Evolutionary conservation across 1,284 basidiomycete genomes (phyloP).

Genomic region (Omphalotus olearius): DNA sequence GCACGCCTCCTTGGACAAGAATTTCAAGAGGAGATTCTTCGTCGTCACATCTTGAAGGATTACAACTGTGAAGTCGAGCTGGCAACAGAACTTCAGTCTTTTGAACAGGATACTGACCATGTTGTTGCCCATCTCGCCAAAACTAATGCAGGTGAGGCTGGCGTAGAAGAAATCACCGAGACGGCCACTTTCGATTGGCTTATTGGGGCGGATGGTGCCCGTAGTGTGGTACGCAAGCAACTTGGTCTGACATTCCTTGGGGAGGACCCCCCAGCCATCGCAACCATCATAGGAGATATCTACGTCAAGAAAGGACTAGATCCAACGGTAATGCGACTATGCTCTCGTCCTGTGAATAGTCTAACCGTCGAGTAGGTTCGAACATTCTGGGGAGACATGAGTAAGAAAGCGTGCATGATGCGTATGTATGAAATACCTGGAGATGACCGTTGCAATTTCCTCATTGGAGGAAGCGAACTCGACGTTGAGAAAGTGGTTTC

Average conservation of each 20-base stretch:
- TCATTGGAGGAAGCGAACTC: slow-evolving; percentile 25
- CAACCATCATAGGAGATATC: slow-evolving; percentile 23
- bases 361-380: not conserved
- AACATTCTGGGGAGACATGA: slow-evolving; percentile 27
- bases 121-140: not conserved
- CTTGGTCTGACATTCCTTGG: slow-evolving; percentile 28
- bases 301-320: slow-evolving; percentile 13
- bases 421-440: slow-evolving; percentile 26
- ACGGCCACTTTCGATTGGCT: slow-evolving; percentile 11
- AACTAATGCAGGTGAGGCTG: slow-evolving; percentile 12
- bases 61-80: slow-evolving; percentile 1
- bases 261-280: slow-evolving; percentile 18
- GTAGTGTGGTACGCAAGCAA: slow-evolving; percentile 23
- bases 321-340: slow-evolving; percentile 23
- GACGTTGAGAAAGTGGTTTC: slow-evolving; percentile 24
- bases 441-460: slow-evolving; percentile 30
- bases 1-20: not conserved
- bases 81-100: not conserved
- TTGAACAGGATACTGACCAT: not conserved
- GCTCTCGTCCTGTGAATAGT: slow-evolving; percentile 16
- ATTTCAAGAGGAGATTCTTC: not conserved
- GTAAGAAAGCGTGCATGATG: slow-evolving; percentile 24
- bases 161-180: slow-evolving; percentile 5
- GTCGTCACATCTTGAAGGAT: not conserved
- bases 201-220: slow-evolving; percentile 6